Base-by-base conservation (phyloP, 2,329 filamentous ascomycete species). In the Cladophialophora carrionii region DNA sequence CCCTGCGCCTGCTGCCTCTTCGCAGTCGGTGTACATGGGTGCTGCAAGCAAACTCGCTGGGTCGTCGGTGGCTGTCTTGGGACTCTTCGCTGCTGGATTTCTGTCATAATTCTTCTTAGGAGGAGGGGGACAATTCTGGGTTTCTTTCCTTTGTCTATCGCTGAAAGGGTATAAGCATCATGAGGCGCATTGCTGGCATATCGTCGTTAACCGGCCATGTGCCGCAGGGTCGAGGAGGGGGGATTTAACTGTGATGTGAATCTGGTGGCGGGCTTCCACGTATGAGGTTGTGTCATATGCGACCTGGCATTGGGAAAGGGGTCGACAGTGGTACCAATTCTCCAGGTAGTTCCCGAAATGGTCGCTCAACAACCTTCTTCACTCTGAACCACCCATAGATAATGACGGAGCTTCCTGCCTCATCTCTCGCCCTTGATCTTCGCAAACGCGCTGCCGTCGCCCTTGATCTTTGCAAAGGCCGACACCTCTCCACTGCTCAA, bases 401-500 rank as follows among this genome's bases (percentile, higher is more conserved):
- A 26, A n/a, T 4, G 51, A 29, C 24, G 51, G 17, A 22, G 9
- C 12, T 31, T 24, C 26, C 1, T 29, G 17, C 22, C 51, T 68
- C 54, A 69, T 53, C 65, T 65, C 59, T 64, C 61, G 49, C 68
- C 70, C 60, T 71, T 71, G 49, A 70, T 68, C 60, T 64, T 70
- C 4, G 66, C 68, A 70, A 73, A 62, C 62, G 72, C 68, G 70
- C 52, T 54, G 29, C 52, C 26, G 29, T 54, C 52, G 29, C 52
- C 52, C 59, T 71, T 71, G 54, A 67, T 68, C 62, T 64, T 70
- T 10, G 66, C 68, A 71, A 73, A 62, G 61, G 72, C 68, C 68
- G 71, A 48, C 74, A 64, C 64, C 67, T 81, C 79, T 51, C 75
- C 72, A n/a, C 75, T 75, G 32, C 79, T 77, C 74, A 88, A 85